Evolutionary conservation across 163 green algal genomes (phyloP).

Genomic region (Scenedesmus sp.): DNA sequence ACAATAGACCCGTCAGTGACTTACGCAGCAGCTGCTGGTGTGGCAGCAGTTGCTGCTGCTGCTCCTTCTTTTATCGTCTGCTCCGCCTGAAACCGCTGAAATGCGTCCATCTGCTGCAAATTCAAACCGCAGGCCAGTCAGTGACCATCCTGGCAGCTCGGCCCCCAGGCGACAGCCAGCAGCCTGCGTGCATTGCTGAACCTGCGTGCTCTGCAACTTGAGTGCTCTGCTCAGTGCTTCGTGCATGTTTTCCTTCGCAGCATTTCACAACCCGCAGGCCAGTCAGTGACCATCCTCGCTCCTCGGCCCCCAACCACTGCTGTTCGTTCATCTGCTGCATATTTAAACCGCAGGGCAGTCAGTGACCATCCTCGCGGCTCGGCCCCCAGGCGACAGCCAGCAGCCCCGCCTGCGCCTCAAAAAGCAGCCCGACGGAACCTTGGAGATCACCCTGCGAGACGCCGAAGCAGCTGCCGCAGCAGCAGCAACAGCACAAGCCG

Average conservation of each 20-base stretch:
- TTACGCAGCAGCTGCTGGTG: no score
- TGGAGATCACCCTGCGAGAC: constrained; percentile 51
- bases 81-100: no score
- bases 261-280: no score
- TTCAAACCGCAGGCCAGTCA: not conserved
- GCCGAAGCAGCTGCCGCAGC: constrained; percentile 33
- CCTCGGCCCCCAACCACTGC: no score
- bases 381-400: not conserved
- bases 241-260: no score
- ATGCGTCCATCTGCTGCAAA: not conserved
- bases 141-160: constrained; percentile 42
- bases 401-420: constrained; percentile 52
- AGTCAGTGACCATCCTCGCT: no score
- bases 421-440: constrained; percentile 35
- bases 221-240: not conserved
- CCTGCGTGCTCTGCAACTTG: no score
- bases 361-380: constrained; percentile 41
- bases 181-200: not conserved
- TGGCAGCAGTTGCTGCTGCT: no score
- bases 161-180: not conserved
- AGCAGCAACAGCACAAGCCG: constrained; percentile 20
- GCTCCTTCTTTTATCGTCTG: no score
- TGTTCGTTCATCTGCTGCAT: not conserved
- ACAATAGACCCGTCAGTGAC: no score
- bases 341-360: not conserved